Percentiles rank a stretch among this genome's conserved stretches.
Evolutionary conservation across 169 alveolate genomes (phyloP).

Genomic region (Plasmodium gaboni): DNA sequence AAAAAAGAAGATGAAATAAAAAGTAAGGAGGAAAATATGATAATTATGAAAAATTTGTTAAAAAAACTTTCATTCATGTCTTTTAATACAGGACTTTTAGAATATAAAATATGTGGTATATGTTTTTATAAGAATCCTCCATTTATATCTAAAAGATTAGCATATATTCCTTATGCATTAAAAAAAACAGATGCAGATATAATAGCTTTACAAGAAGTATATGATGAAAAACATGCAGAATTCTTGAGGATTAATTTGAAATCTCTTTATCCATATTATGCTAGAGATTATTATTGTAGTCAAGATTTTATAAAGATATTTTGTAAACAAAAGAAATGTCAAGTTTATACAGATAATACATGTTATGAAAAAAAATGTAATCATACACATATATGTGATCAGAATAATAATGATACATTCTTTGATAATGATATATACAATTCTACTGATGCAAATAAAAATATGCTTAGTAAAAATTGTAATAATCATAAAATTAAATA

Average conservation of each 20-base stretch:
- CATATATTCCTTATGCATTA: constrained; percentile 89
- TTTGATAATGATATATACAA: not conserved
- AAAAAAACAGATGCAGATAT: constrained; percentile 90
- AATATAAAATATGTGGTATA: constrained; percentile 89
- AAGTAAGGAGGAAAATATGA: constrained; percentile 7
- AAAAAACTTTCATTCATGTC: constrained; percentile 87
- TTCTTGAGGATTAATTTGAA: constrained; percentile 84
- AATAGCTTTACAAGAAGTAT: constrained; percentile 92
- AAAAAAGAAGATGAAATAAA: not conserved
- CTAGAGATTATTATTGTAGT: constrained; percentile 77
- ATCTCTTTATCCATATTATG: constrained; percentile 88
- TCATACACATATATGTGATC: not conserved
- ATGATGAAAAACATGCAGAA: constrained; percentile 88
- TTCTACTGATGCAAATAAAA: not conserved
- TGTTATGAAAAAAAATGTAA: not conserved
- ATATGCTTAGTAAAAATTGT: not conserved
- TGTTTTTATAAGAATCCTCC: constrained; percentile 92
- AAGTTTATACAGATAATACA: not conserved
- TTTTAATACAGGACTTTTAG: constrained; percentile 91
- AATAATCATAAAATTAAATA: not conserved
- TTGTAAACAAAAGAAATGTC: not conserved
- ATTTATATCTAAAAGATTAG: constrained; percentile 88
- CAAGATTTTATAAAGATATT: constrained; percentile 9
- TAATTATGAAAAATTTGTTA: constrained; percentile 50
- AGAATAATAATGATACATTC: not conserved